Percentiles rank a stretch among this genome's conserved stretches.
phyloP scores from a whole-genome alignment of 441 rosid species.

The Adansonia gregorii region DNA sequence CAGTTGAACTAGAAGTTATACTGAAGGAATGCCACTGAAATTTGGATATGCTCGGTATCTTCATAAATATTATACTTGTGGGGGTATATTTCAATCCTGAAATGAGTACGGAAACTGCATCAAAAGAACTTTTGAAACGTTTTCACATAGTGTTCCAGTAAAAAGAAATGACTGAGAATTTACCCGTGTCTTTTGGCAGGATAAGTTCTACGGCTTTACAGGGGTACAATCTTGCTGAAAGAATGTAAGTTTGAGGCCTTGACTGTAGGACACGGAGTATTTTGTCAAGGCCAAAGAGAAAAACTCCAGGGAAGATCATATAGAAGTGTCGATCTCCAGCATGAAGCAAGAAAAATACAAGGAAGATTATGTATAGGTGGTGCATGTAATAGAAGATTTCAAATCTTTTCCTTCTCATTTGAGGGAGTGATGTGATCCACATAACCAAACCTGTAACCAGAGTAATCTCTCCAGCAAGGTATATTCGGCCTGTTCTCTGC shows the following conservation, averaged over 20 bases:
- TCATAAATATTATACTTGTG: slow-evolving; percentile 63
- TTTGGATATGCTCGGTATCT: slow-evolving; percentile 64
- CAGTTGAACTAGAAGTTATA: slow-evolving; percentile 64
- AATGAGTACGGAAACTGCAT: slow-evolving; percentile 22
- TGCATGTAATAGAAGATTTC: slow-evolving; percentile 79
- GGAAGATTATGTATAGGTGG: slow-evolving; percentile 70
- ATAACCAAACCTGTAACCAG: slow-evolving; percentile 66
- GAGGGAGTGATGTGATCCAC: slow-evolving; percentile 87
- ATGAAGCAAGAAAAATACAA: slow-evolving; percentile 78
- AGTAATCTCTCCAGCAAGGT: slow-evolving; percentile 73
- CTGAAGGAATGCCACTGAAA: slow-evolving; percentile 90
- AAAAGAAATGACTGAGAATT: slow-evolving; percentile 3
- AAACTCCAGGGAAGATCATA: slow-evolving; percentile 70
- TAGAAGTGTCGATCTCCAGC: slow-evolving; percentile 88
- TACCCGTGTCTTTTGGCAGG: slow-evolving; percentile 76
- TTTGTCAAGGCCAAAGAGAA: slow-evolving; percentile 79
- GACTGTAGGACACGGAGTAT: slow-evolving; percentile 71
- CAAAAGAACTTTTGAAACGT: not conserved
- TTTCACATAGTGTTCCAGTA: not conserved
- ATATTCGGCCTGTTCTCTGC: slow-evolving; percentile 81
- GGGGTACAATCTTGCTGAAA: slow-evolving; percentile 63
- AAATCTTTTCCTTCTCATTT: slow-evolving; percentile 68
- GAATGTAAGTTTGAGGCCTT: slow-evolving; percentile 52
- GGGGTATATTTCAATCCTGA: slow-evolving; percentile 72
- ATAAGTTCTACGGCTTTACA: slow-evolving; percentile 66